Evolutionary conservation across 2,329 filamentous ascomycete species (phyloP).

Genomic region (Hawksworthiomyces lignivorus): DNA sequence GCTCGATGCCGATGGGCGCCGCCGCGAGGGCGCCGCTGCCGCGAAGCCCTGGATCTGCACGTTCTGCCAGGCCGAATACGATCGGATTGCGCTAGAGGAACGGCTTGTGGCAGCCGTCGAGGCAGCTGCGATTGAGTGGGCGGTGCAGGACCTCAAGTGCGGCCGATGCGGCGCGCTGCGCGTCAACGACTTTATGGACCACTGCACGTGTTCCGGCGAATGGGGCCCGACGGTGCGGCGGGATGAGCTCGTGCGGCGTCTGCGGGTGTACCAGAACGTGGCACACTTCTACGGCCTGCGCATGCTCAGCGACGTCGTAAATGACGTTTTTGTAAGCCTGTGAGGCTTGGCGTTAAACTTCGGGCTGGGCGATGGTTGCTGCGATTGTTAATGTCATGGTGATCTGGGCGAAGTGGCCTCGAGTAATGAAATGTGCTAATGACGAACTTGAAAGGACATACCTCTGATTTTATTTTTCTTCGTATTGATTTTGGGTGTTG

Average conservation of each 20-base stretch:
- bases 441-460: no score
- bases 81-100: slow-evolving; percentile 79
- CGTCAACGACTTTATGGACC: slow-evolving; percentile 92
- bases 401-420: no score
- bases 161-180: slow-evolving; percentile 61
- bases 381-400: no score
- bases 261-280: slow-evolving; percentile 67
- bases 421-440: no score
- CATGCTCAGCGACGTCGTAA: slow-evolving; percentile 72
- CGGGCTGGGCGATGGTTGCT: no score
- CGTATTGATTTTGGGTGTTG: no score
- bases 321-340: slow-evolving; percentile 46
- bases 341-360: no score
- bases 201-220: slow-evolving; percentile 83
- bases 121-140: slow-evolving; percentile 68
- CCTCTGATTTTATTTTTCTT: no score
- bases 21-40: slow-evolving; percentile 14
- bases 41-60: slow-evolving; percentile 62
- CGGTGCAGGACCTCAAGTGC: slow-evolving; percentile 85
- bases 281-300: slow-evolving; percentile 71
- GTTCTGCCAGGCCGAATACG: slow-evolving; percentile 68
- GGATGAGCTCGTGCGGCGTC: slow-evolving; percentile 54
- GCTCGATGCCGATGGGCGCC: slow-evolving; percentile 16
- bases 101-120: slow-evolving; percentile 70
- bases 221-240: slow-evolving; percentile 69